phyloP scores from a whole-genome alignment of 805 yeast genomes.

The Barnettozyma populi region DNA sequence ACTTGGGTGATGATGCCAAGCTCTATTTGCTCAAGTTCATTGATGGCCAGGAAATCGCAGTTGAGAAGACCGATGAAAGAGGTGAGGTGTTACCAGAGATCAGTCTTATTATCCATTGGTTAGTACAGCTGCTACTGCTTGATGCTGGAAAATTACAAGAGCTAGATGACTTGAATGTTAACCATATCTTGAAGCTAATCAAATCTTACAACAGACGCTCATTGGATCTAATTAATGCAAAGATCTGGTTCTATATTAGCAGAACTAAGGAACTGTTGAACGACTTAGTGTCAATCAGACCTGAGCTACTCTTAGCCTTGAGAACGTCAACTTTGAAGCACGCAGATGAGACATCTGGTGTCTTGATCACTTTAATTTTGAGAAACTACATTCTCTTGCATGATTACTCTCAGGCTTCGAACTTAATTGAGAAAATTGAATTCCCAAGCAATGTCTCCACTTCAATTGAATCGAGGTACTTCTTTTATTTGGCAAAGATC shows the following conservation, averaged over 20 bases:
- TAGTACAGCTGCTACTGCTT: constrained; percentile 71
- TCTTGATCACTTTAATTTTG: constrained; percentile 76
- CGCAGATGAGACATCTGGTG: constrained; percentile 87
- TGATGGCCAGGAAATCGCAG: constrained; percentile 33
- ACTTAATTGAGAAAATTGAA: constrained; percentile 80
- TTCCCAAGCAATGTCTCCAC: constrained; percentile 84
- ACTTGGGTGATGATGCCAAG: constrained; percentile 44
- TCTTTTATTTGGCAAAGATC: constrained; percentile 85
- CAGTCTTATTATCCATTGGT: constrained; percentile 71
- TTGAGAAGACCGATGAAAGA: constrained; percentile 20
- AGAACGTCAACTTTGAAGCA: constrained; percentile 89
- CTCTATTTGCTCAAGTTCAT: constrained; percentile 36
- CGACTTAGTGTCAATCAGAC: constrained; percentile 54
- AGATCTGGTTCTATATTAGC: constrained; percentile 86
- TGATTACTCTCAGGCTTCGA: constrained; percentile 82
- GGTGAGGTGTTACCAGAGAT: constrained; percentile 64
- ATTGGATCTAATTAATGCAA: constrained; percentile 80
- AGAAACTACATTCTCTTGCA: constrained; percentile 74
- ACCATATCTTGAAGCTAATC: constrained; percentile 42
- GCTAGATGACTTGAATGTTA: constrained; percentile 48
- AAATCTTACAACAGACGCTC: constrained; percentile 71
- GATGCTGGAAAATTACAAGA: constrained; percentile 49
- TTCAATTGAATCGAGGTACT: constrained; percentile 86
- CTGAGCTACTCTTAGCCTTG: constrained; percentile 64
- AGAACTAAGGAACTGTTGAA: constrained; percentile 64